These are phyloP conservation scores for Dendrobium officinale DNA, from an alignment of 106 monocot genomes.

Conservation along the genomic window DNA sequence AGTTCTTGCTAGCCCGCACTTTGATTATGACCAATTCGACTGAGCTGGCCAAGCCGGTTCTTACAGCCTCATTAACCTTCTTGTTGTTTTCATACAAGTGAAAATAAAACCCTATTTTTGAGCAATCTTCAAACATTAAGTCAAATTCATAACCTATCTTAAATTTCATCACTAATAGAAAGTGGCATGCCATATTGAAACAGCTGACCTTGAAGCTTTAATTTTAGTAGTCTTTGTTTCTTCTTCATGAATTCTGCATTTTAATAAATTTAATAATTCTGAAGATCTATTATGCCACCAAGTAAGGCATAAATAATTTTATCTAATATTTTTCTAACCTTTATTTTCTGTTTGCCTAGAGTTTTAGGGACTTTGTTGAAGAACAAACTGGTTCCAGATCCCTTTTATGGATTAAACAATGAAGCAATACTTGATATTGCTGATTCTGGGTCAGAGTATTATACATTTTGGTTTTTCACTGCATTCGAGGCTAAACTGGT, in stretches of 20 bases:
- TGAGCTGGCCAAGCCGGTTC: too few relatives aligned
- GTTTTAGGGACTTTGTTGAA: constrained; percentile 85
- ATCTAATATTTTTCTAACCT: neutral
- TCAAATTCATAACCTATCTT: neutral
- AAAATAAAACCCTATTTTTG: too few relatives aligned
- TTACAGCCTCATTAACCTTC: too few relatives aligned
- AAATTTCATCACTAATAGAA: neutral
- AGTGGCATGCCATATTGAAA: neutral
- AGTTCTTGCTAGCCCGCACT: too few relatives aligned
- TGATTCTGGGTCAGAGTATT: constrained; percentile 90
- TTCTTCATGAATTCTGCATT: neutral
- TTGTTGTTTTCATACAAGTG: too few relatives aligned
- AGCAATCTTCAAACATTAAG: neutral
- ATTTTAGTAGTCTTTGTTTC: neutral
- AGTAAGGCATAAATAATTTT: neutral
- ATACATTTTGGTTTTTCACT: constrained; percentile 99
- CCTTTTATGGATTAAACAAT: constrained; percentile 94
- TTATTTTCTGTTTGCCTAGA: constrained; percentile 24
- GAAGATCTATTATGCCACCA: too few relatives aligned
- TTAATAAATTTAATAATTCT: too few relatives aligned
- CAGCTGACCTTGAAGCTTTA: neutral
- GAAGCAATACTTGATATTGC: constrained; percentile 89
- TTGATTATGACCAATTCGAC: too few relatives aligned
- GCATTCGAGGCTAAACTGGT: constrained; percentile 61
- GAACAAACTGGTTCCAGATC: constrained; percentile 91